A percentile compares a stretch with the other conserved stretches of the same genome.
Conservation (phyloP, 371 early-diverging fungal genomes). For the Apophysomyces elegans region DNA sequence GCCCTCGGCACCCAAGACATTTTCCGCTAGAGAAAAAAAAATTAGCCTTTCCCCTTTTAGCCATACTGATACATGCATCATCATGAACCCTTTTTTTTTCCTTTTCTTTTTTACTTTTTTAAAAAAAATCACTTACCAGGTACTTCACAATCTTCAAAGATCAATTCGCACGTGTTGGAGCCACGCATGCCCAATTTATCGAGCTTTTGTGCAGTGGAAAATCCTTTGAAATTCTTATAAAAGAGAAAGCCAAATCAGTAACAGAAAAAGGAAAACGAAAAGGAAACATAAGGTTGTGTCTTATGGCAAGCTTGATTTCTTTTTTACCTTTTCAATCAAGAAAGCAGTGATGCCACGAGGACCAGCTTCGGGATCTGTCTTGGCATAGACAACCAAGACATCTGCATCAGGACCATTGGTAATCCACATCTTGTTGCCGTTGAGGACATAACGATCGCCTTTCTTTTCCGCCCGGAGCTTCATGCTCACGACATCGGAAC, state of each 20-base stretch:
- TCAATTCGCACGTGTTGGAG: conserved; percentile 94
- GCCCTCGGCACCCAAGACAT: conserved; percentile 85
- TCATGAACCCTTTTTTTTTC: background rate
- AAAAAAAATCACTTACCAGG: conserved; percentile 58
- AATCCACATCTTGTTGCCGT: conserved; percentile 96
- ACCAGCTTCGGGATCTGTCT: conserved; percentile 82
- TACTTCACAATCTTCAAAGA: conserved; percentile 94
- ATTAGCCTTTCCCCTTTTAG: background rate
- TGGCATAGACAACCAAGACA: conserved; percentile 93
- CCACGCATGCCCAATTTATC: conserved; percentile 99
- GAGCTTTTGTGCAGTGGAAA: conserved; percentile 86
- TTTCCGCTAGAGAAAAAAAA: conserved; percentile 60
- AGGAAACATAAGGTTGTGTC: too few species aligned
- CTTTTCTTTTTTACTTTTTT: too few species aligned
- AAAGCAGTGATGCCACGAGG: conserved; percentile 95
- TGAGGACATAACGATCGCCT: conserved; percentile 81
- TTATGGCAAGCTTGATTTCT: too few species aligned
- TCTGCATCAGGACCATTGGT: conserved; percentile 98
- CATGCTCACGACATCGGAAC: conserved; percentile 97
- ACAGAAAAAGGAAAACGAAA: too few species aligned
- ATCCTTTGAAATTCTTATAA: conserved; percentile 83
- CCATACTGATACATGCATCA: background rate
- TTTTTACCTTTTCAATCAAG: conserved; percentile 66
- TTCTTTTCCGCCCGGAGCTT: conserved; percentile 82
- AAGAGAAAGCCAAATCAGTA: too few species aligned